Evolutionary conservation across 2,329 filamentous ascomycete genomes (phyloP).

Genomic region (Aspergillus cejpii): DNA sequence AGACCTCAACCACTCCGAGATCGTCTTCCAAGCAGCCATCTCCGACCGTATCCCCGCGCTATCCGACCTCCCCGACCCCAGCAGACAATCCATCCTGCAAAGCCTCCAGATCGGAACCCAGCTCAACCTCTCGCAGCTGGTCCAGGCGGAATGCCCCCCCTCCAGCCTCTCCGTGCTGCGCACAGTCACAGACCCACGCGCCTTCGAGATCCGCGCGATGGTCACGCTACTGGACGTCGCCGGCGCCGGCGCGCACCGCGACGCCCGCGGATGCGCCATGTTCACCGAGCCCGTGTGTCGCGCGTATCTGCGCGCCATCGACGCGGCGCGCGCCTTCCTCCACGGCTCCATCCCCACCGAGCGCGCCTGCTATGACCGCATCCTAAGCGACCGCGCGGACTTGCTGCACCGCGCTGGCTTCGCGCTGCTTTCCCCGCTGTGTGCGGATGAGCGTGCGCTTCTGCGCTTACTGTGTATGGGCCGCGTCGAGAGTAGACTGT

Average conservation of each 20-base stretch:
- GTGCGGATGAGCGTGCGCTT: conserved; percentile 28
- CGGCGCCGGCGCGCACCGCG: conserved; percentile 33
- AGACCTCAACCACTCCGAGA: conserved; percentile 27
- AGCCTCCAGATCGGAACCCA: conserved; percentile 32
- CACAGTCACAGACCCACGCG: conserved; percentile 21
- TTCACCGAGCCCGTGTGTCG: conserved; percentile 32
- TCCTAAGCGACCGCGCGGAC: conserved; percentile 27
- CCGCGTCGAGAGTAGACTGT: conserved; percentile 24
- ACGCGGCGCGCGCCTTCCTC: conserved; percentile 28
- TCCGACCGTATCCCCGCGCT: conserved; percentile 26
- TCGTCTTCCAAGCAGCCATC: conserved; percentile 27
- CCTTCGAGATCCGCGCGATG: conserved; percentile 33
- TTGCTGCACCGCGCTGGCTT: conserved; percentile 26
- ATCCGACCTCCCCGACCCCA: conserved; percentile 15
- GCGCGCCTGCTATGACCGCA: conserved; percentile 29
- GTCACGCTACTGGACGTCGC: conserved; percentile 37
- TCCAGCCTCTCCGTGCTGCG: conserved; percentile 25
- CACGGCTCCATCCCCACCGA: conserved; percentile 11
- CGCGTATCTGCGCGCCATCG: conserved; percentile 27
- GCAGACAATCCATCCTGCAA: conserved; percentile 25
- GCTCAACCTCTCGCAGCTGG: conserved; percentile 37
- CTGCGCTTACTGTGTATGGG: conserved; percentile 36
- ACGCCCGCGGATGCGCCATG: conserved; percentile 27
- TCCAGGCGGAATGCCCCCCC: conserved; percentile 35
- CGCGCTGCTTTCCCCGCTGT: conserved; percentile 20